Evolutionary conservation across 2,329 filamentous ascomycete genomes (phyloP), one percentile per base, ranked within the genome.

Genomic region (Daldinia sp.): DNA sequence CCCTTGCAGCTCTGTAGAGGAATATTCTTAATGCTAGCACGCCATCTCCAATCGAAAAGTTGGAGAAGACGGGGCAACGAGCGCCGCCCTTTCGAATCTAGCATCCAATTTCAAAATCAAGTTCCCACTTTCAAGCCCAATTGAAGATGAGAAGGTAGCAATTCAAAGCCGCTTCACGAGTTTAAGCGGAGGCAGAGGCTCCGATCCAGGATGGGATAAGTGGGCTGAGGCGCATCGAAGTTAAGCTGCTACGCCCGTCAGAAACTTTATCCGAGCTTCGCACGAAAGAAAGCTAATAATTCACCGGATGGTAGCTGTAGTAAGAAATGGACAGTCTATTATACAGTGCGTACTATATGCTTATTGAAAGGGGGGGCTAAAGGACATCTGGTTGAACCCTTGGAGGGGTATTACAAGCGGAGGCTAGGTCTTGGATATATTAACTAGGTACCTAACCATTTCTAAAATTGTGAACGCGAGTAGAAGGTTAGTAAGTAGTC

Each of bases 31-130:
- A 11, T 48, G n/a, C 15, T 29, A 32, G 19, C 15, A 43, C 23
- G 8, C 35, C 45, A 35, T 17, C 39, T 15, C 27, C 45, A 55
- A 61, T 7, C n/a, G 15, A 55, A 45, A 51, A 52, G 35, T 61
- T 66, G 64, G 64, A 58, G 61, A 61, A 57, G 35, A 64, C 64
- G 64, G 64, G 54, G 32, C 58, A 50, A 59, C 53, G 55, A 49
- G 57, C 61, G 15, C 64, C 64, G 61, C 29, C 21, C 17, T 50
- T 59, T 60, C 58, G 8, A 23, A 64, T 58, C 45, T 23, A 43
- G 53, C 47, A 47, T 32, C 41, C 32, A 30, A 50, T 56, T 61
- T 56, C 10, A 11, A 32, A 19, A 23, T 2, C 10, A 19, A 23
- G 25, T 19, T 25, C 55, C 61, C 64, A 50, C 47, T 25, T 52